Evolutionary conservation across 2,329 filamentous ascomycete genomes (phyloP), one percentile per base, ranked within the genome.

Genomic region (Verticillium nubilum): DNA sequence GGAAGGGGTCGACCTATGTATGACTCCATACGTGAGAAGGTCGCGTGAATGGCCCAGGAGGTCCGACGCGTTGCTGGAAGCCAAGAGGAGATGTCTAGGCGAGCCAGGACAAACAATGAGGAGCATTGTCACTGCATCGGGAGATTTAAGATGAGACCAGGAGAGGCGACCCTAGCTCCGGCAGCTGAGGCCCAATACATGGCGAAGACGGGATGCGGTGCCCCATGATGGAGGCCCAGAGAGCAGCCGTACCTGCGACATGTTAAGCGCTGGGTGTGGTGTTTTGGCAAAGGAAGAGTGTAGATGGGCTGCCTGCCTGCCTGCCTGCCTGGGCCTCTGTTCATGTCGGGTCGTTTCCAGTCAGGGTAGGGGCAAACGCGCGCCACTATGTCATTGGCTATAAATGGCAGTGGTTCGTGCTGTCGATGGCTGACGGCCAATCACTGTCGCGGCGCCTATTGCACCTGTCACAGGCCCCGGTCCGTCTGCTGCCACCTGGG

Each of bases 341-440:
- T n/a, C 13, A 15, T 37, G 33, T 13, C 15, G 31, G 17, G 19
- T 25, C 28, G 62, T 62, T 62, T 63, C 62, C 57, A 12, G 25
- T 27, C 9, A 17, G 27, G 59, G 35, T 52, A 25, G 47, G 33
- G 56, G 54, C 50, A 64, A 59, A 63, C 62, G 62, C 62, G 62
- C 62, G 62, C 59, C 57, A 61, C 59, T 57, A 52, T 61, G 63
- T 60, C 37, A 63, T 63, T 64, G 62, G 62, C 58, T 58, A 59
- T 19, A 15, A 47, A 42, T 27, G 25, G n/a, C 54, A 57, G 59
- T 54, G 58, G 62, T 35, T n/a, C 25, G 19, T 28, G 27, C 60
- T 23, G 52, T 26, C 52, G 50, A 56, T 9, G 19, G 12, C 56
- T 56, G 42, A 5, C 47, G 37, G 59, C 62, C 62, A 64, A 64